phyloP scores from a whole-genome alignment of 1,284 basidiomycete species.

The Acaromyces ingoldii region DNA sequence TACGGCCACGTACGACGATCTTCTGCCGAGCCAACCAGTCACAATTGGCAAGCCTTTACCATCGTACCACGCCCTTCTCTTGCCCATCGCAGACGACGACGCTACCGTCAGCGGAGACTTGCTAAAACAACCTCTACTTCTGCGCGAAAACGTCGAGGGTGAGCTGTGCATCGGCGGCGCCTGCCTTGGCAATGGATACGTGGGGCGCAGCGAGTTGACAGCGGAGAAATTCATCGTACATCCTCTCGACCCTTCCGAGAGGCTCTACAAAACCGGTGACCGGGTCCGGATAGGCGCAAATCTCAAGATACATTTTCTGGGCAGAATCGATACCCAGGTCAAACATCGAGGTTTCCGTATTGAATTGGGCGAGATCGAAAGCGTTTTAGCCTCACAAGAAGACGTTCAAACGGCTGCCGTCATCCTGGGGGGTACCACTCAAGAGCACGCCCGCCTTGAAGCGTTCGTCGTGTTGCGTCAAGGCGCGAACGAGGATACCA shows the following conservation, averaged over 20 bases:
- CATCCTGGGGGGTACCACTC: conserved; percentile 5
- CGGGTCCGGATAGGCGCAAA: conserved; percentile 37
- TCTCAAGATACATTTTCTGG: conserved; percentile 37
- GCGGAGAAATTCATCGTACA: conserved; percentile 31
- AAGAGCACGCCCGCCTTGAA: conserved; percentile 2
- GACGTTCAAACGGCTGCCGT: conserved; percentile 10
- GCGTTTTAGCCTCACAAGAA: not conserved
- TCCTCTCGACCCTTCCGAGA: conserved; percentile 14
- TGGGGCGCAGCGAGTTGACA: conserved; percentile 39
- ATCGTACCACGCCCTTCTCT: conserved; percentile 18
- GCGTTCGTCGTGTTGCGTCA: conserved; percentile 1
- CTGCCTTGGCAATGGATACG: conserved; percentile 46
- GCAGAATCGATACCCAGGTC: conserved; percentile 41
- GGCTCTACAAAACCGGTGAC: conserved; percentile 48
- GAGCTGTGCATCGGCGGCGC: conserved; percentile 46
- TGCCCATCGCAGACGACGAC: conserved; percentile 12
- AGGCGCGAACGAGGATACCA: not conserved
- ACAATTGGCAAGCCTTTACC: conserved; percentile 38
- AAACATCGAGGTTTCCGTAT: conserved; percentile 51
- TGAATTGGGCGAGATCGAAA: conserved; percentile 45
- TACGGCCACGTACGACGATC: conserved; percentile 41
- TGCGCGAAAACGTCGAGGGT: conserved; percentile 30
- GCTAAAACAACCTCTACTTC: not conserved
- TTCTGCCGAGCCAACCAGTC: conserved; percentile 24
- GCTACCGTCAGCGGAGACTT: not conserved